phyloP scores from a whole-genome alignment of 179 eudicot species.

The Silene vulgaris region DNA sequence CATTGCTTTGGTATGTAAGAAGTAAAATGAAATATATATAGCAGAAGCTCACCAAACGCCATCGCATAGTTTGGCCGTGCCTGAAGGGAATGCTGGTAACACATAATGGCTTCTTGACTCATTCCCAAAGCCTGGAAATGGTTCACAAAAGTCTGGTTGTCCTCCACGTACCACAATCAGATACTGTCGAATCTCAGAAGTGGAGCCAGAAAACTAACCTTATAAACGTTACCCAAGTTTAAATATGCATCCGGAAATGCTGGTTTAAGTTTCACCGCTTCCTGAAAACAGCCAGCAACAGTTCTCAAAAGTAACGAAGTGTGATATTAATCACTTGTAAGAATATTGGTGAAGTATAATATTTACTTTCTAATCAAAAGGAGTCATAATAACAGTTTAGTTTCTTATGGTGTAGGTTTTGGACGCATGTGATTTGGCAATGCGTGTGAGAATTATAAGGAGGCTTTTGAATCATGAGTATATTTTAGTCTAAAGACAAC shows the following conservation, averaged over 20 bases:
- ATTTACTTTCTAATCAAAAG: no score
- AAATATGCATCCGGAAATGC: slow-evolving; percentile 80
- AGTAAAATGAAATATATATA: slow-evolving; percentile 6
- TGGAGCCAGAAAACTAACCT: slow-evolving; percentile 45
- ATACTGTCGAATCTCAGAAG: slow-evolving; percentile 21
- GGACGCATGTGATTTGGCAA: not conserved
- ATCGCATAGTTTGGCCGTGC: slow-evolving; percentile 78
- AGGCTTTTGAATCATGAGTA: not conserved
- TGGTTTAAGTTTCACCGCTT: slow-evolving; percentile 86
- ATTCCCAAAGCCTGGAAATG: slow-evolving; percentile 71
- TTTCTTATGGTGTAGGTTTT: no score
- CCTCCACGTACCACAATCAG: slow-evolving; percentile 14
- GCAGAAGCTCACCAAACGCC: slow-evolving; percentile 69
- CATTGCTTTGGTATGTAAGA: no score
- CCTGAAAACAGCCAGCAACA: slow-evolving; percentile 36
- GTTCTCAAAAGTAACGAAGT: not conserved
- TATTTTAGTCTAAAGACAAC: not conserved
- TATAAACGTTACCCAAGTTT: slow-evolving; percentile 81
- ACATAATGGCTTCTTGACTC: slow-evolving; percentile 74
- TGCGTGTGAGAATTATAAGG: not conserved
- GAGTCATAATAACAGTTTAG: no score
- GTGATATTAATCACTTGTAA: not conserved
- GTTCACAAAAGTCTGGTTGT: slow-evolving; percentile 15
- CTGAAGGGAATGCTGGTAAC: slow-evolving; percentile 82
- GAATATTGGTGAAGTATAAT: no score